phyloP scores from a whole-genome alignment of 2,329 filamentous ascomycete species.

The Catunica adiposa region DNA sequence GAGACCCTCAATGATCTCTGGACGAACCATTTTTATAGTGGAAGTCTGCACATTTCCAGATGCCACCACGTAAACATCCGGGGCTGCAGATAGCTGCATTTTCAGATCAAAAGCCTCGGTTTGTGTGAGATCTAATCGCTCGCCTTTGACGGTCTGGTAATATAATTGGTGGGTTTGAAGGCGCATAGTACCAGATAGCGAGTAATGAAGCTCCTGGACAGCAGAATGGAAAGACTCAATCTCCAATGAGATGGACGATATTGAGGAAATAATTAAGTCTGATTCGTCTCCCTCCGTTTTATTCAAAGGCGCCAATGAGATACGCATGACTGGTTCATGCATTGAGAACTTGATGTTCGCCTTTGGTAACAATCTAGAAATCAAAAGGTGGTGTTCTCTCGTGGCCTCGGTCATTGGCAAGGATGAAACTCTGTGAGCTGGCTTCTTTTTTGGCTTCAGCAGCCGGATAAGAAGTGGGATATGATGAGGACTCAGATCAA shows the following conservation, averaged over 20 bases:
- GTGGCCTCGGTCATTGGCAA: slow-evolving; percentile 19
- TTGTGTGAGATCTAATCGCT: slow-evolving; percentile 70
- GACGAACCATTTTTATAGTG: slow-evolving; percentile 73
- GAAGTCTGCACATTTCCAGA: slow-evolving; percentile 73
- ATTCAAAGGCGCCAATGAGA: slow-evolving; percentile 64
- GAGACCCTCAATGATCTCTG: slow-evolving; percentile 83
- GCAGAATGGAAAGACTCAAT: slow-evolving; percentile 89
- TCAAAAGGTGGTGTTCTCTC: slow-evolving; percentile 46
- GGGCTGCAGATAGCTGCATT: slow-evolving; percentile 65
- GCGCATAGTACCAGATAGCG: slow-evolving; percentile 63
- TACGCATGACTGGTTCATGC: slow-evolving; percentile 85
- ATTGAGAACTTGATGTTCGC: slow-evolving; percentile 89
- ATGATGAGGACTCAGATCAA: slow-evolving; percentile 85
- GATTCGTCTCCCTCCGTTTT: slow-evolving; percentile 52
- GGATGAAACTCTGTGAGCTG: background rate
- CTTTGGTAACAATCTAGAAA: slow-evolving; percentile 85
- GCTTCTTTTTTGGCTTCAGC: slow-evolving; percentile 35
- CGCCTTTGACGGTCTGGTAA: slow-evolving; percentile 74
- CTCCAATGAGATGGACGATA: slow-evolving; percentile 84
- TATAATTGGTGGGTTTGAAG: slow-evolving; percentile 80
- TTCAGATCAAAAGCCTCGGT: slow-evolving; percentile 83
- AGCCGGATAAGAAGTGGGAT: slow-evolving; percentile 70
- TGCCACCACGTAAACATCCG: slow-evolving; percentile 67
- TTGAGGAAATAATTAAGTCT: slow-evolving; percentile 85
- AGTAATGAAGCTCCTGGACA: slow-evolving; percentile 72